Evolutionary conservation across 805 yeast species (phyloP).

Genomic region (Yarrowia sp.): DNA sequence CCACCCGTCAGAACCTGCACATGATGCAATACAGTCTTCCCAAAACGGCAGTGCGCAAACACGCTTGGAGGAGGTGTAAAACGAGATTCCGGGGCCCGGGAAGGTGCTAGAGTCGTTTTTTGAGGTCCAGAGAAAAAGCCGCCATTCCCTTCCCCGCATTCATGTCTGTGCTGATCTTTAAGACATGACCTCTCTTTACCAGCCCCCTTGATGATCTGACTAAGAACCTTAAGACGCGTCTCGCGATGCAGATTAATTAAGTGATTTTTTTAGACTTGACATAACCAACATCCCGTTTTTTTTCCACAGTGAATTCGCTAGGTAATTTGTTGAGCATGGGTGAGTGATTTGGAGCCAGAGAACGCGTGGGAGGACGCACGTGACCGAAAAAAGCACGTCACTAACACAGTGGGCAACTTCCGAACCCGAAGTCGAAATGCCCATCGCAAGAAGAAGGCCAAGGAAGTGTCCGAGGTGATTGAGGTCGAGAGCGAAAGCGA

Average conservation of each 20-base stretch:
- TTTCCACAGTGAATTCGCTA: conserved; percentile 23
- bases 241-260: conserved; percentile 15
- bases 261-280: conserved; percentile 11
- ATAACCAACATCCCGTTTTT: neutral
- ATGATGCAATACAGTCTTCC: conserved; percentile 9
- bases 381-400: neutral
- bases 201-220: neutral
- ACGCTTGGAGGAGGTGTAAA: neutral
- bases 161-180: too few relatives aligned
- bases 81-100: too few relatives aligned
- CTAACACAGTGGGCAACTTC: conserved; percentile 17
- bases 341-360: neutral
- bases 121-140: too few relatives aligned
- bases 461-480: neutral
- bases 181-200: neutral
- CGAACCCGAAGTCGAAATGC: conserved; percentile 20
- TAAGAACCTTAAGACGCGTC: conserved; percentile 13
- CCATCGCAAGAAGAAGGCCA: conserved; percentile 2
- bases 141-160: too few relatives aligned
- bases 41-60: neutral
- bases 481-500: neutral
- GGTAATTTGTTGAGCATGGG: conserved; percentile 22
- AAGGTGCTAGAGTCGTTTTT: neutral
- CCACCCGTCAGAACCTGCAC: neutral
- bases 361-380: neutral